Percentiles rank a stretch among this genome's conserved stretches.
phyloP scores from a whole-genome alignment of 495 filamentous ascomycete genomes.

The Penicillium cinerascens region DNA sequence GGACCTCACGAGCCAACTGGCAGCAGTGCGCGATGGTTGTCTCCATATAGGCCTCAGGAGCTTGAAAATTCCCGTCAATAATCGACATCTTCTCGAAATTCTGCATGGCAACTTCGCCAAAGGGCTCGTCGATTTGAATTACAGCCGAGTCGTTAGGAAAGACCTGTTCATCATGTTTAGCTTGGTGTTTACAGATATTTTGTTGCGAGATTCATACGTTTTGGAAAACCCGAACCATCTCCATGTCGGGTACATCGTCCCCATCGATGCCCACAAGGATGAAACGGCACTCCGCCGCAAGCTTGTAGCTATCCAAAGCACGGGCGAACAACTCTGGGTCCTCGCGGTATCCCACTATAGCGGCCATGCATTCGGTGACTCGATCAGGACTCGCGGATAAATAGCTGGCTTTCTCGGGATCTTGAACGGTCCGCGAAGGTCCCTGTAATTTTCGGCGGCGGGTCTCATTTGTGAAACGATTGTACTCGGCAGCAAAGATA shows the following conservation, averaged over 20 bases:
- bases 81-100: constrained; percentile 21
- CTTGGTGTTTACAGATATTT: background rate
- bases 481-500: constrained; percentile 25
- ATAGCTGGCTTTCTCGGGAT: constrained; percentile 13
- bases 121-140: constrained; percentile 29
- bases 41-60: constrained; percentile 16
- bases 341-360: constrained; percentile 34
- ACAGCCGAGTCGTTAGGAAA: constrained; percentile 22
- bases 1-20: constrained; percentile 21
- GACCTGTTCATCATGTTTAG: constrained; percentile 7
- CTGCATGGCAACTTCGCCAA: constrained; percentile 30
- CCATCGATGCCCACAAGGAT: constrained; percentile 32
- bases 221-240: constrained; percentile 33
- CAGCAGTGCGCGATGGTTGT: constrained; percentile 26
- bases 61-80: constrained; percentile 15
- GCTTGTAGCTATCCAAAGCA: constrained; percentile 30
- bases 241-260: constrained; percentile 26
- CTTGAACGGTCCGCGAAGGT: background rate
- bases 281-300: constrained; percentile 23
- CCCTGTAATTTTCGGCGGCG: constrained; percentile 13
- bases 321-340: constrained; percentile 28
- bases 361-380: constrained; percentile 25
- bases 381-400: background rate
- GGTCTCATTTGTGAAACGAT: constrained; percentile 22
- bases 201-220: background rate